Evolutionary conservation across 116 monocot species (phyloP), one percentile per base, ranked within the genome.

Genomic region (Trichopus zeylanicus): DNA sequence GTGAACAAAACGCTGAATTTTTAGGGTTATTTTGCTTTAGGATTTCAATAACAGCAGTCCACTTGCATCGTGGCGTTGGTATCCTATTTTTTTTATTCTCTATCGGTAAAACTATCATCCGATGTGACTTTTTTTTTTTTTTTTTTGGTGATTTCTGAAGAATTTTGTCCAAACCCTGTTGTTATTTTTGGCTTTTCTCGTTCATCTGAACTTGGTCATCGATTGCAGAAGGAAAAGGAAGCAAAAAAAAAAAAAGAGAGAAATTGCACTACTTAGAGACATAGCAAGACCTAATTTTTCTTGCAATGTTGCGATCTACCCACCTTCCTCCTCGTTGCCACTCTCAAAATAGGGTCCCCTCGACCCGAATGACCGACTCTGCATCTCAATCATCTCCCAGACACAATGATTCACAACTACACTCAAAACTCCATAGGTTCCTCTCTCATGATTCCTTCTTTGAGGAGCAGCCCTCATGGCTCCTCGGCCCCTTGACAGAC

Each of bases 291-390:
- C 19, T 65, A 63, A 31, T 19, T 66, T 48, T 35, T 60, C 46
- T 29, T 31, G 53, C 56, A 39, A 94, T 94, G 94, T 83, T 83
- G 8, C 74, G 67, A 4, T 65, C 72, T 9, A 53, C 87, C 26
- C 75, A 81, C 51, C 86, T 89, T 63, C 94, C 89, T 22, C 94
- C 94, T 57, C 82, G 89, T 11, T 73, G 82, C 73, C 94, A 89
- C 4, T 42, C 65, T 21, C 72, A 71, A 28, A 70, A 46, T 39
- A 73, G 49, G 60, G 29, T 29, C 10, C 11, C 68, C 12, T 49
- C 60, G 0, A 67, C 55, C 26, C 67, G 62, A 4, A 25, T 62
- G 6, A 34, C 48, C 20, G 64, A 63, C 54, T 51, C 38, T 25
- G 27, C 34, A 46, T 63, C 65, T 28, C 69, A 55, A 34, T 32